A percentile compares a stretch with the other conserved stretches of the same genome.
Evolutionary conservation across 345 rosid genomes (phyloP).

Genomic region (Syzygium jambos): DNA sequence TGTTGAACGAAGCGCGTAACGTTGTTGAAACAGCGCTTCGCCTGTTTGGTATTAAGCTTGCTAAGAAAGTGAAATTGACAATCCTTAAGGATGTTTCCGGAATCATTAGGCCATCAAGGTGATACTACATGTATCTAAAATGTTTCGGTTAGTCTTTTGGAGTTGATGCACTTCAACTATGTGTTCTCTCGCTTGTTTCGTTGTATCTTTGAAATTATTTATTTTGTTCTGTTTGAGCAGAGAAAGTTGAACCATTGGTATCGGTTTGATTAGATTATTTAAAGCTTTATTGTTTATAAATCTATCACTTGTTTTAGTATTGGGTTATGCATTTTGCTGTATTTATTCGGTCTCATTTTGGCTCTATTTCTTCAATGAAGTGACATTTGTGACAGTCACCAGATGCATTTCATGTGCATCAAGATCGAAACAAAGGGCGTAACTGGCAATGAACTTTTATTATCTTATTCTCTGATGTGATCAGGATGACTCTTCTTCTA

Average conservation of each 20-base stretch:
- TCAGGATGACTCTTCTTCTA: neutral
- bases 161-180: neutral
- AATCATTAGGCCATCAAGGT: conserved; percentile 1
- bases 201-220: neutral
- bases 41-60: neutral
- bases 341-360: neutral
- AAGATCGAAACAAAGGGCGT: neutral
- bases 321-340: neutral
- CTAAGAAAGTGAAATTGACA: neutral
- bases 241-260: neutral
- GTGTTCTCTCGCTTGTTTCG: neutral
- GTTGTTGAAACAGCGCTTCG: neutral
- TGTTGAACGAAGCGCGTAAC: neutral
- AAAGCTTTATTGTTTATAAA: neutral
- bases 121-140: neutral
- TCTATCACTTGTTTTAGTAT: neutral
- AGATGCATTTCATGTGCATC: neutral
- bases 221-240: neutral
- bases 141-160: neutral
- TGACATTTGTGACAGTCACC: neutral
- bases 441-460: neutral
- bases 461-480: neutral
- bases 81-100: conserved; percentile 3
- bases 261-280: neutral
- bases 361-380: neutral